phyloP scores from a whole-genome alignment of 106 monocot species.

The Dactylorhiza incarnata region DNA sequence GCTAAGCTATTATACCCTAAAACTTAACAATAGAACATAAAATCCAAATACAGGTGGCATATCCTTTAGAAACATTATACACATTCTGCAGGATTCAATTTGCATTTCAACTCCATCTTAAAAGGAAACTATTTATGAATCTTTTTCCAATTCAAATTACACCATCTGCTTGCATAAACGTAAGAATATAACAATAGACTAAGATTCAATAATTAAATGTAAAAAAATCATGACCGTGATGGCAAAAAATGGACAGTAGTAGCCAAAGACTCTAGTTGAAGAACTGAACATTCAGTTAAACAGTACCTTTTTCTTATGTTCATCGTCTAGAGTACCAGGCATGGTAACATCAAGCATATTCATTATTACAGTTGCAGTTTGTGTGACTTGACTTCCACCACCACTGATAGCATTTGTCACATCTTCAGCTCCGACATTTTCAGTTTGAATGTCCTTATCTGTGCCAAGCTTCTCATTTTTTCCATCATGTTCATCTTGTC shows the following conservation, averaged over 20 bases:
- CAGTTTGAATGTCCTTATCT: conserved; percentile 1
- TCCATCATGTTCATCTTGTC: conserved; percentile 12
- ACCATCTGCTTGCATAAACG: no score
- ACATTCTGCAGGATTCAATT: no score
- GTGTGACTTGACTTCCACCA: conserved; percentile 50
- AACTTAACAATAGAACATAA: no score
- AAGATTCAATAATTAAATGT: neutral
- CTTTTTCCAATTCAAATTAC: no score
- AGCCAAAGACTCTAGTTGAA: neutral
- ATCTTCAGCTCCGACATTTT: neutral
- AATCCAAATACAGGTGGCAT: no score
- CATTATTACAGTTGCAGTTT: conserved; percentile 66
- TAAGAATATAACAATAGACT: neutral
- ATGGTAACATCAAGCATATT: conserved; percentile 90
- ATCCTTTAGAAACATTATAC: no score
- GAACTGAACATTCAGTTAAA: neutral
- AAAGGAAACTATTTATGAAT: no score
- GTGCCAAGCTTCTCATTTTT: conserved; percentile 6
- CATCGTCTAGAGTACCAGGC: conserved; percentile 63
- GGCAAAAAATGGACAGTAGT: neutral
- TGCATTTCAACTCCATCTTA: no score
- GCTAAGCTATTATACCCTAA: no score
- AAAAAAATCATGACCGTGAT: neutral
- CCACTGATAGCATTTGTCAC: conserved; percentile 19
- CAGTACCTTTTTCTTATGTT: conserved; percentile 75